Conservation (phyloP, 73 alveolate species). For the Stentor roeselii region DNA sequence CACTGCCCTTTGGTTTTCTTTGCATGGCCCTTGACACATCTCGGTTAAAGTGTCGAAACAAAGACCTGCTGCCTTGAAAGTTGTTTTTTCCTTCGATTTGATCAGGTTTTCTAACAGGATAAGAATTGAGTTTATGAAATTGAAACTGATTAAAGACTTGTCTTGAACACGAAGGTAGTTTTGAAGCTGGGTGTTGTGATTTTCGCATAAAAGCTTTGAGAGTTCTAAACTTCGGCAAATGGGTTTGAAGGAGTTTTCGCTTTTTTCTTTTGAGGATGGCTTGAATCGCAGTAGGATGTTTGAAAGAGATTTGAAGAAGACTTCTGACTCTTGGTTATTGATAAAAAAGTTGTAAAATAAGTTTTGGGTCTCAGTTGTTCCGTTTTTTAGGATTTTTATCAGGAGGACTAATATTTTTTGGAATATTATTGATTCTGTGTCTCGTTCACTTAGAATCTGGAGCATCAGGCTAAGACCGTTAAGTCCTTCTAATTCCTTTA, state of each 20-base stretch:
- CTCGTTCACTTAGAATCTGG: constrained; percentile 35
- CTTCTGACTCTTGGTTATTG: constrained; percentile 43
- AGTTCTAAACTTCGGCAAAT: constrained; percentile 65
- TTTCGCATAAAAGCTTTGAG: constrained; percentile 89
- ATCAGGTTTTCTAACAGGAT: constrained; percentile 35
- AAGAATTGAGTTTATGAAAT: constrained; percentile 53
- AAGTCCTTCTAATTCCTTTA: background rate
- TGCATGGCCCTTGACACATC: constrained; percentile 96
- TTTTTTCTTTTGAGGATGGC: background rate
- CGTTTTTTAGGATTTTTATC: constrained; percentile 45
- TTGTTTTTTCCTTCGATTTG: constrained; percentile 64
- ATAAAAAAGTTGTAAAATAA: constrained; percentile 42
- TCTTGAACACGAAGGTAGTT: constrained; percentile 80
- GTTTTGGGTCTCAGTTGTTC: constrained; percentile 51
- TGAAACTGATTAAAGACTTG: constrained; percentile 71
- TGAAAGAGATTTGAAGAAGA: constrained; percentile 38
- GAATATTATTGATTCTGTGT: constrained; percentile 35
- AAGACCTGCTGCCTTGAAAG: constrained; percentile 69
- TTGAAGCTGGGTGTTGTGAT: constrained; percentile 78
- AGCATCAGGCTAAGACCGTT: background rate
- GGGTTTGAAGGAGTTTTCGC: constrained; percentile 17
- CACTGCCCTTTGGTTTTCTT: constrained; percentile 75
- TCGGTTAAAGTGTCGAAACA: constrained; percentile 92
- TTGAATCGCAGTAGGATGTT: constrained; percentile 1
- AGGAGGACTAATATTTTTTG: constrained; percentile 34